These are phyloP conservation scores for Hymenoscyphus occultus DNA, from an alignment of 2,329 filamentous ascomycete species.

Conservation along the genomic window DNA sequence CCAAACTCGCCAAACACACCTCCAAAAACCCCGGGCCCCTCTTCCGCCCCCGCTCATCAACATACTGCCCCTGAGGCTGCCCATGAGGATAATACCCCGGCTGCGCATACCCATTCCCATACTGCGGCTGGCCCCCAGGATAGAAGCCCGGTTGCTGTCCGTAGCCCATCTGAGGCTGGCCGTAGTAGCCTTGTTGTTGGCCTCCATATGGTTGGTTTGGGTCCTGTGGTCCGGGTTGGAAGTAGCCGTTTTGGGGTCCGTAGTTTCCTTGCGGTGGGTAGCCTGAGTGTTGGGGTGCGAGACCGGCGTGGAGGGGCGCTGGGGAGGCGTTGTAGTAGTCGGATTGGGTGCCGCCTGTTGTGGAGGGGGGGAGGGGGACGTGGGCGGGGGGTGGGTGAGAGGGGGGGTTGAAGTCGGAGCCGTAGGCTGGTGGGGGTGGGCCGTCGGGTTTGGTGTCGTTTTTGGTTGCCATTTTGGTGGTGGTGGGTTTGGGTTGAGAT, in stretches of 20 bases:
- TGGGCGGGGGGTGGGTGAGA: conserved; percentile 25
- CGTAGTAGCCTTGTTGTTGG: conserved; percentile 19
- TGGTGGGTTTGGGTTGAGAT: background rate
- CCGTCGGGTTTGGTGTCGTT: conserved; percentile 21
- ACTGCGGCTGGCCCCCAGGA: background rate
- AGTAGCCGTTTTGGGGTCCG: conserved; percentile 12
- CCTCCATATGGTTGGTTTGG: background rate
- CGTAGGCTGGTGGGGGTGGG: conserved; percentile 31
- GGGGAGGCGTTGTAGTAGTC: conserved; percentile 26
- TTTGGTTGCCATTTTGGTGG: conserved; percentile 4
- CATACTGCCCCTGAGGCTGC: conserved; percentile 39
- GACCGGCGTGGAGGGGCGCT: conserved; percentile 15
- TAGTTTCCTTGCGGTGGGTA: conserved; percentile 13
- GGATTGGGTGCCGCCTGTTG: conserved; percentile 14
- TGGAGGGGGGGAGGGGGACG: conserved; percentile 14
- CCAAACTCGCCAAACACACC: conserved; percentile 43
- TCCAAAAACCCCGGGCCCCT: conserved; percentile 40
- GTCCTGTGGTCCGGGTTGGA: conserved; percentile 14
- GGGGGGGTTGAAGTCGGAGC: conserved; percentile 12
- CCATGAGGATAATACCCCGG: conserved; percentile 23
- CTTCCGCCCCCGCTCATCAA: conserved; percentile 36
- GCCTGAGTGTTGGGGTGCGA: conserved; percentile 14
- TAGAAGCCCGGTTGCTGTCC: conserved; percentile 9
- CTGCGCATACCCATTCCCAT: conserved; percentile 9
- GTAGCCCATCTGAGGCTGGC: conserved; percentile 17